These are phyloP conservation scores for Tetrapyrgos nigripes DNA, from an alignment of 1,284 basidiomycete species.

Conservation along the genomic window DNA sequence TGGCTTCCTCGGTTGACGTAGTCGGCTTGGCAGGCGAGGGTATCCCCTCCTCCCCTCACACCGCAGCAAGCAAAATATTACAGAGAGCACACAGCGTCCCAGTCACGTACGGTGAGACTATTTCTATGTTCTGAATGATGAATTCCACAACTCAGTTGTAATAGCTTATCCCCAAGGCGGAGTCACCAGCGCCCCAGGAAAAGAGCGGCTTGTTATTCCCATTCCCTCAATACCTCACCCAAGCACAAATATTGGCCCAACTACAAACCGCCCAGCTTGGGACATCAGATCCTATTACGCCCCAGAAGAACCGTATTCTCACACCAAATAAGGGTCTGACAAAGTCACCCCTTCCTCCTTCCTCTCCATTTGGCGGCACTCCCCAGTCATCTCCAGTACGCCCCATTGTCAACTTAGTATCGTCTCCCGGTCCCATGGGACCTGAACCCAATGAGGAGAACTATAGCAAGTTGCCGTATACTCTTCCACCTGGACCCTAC, in stretches of 20 bases:
- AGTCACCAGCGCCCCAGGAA: slow-evolving; percentile 40
- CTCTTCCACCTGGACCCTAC: slow-evolving; percentile 84
- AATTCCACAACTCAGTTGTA: not conserved
- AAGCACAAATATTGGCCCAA: slow-evolving; percentile 10
- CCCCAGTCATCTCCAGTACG: slow-evolving; percentile 64
- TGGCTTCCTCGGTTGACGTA: slow-evolving; percentile 3
- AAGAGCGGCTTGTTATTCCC: slow-evolving; percentile 15
- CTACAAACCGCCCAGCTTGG: slow-evolving; percentile 8
- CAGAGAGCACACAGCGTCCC: slow-evolving; percentile 58
- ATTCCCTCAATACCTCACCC: slow-evolving; percentile 10
- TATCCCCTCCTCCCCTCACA: slow-evolving; percentile 46
- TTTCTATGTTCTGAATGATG: slow-evolving; percentile 3
- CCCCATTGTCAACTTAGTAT: slow-evolving; percentile 68
- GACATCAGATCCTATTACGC: slow-evolving; percentile 42
- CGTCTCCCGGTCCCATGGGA: slow-evolving; percentile 78
- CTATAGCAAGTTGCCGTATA: slow-evolving; percentile 72
- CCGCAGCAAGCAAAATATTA: slow-evolving; percentile 64
- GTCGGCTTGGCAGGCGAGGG: not conserved
- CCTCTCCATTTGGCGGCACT: slow-evolving; percentile 56
- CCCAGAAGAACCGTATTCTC: slow-evolving; percentile 41
- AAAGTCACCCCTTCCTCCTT: slow-evolving; percentile 50
- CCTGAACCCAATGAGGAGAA: slow-evolving; percentile 64
- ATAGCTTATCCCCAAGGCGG: slow-evolving; percentile 39
- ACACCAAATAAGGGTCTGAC: slow-evolving; percentile 26
- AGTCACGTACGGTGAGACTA: slow-evolving; percentile 38